Percentiles rank a stretch among this genome's conserved stretches.
Evolutionary conservation across 2,329 filamentous ascomycete genomes (phyloP).

Genomic region (Fusarium veterinarium): DNA sequence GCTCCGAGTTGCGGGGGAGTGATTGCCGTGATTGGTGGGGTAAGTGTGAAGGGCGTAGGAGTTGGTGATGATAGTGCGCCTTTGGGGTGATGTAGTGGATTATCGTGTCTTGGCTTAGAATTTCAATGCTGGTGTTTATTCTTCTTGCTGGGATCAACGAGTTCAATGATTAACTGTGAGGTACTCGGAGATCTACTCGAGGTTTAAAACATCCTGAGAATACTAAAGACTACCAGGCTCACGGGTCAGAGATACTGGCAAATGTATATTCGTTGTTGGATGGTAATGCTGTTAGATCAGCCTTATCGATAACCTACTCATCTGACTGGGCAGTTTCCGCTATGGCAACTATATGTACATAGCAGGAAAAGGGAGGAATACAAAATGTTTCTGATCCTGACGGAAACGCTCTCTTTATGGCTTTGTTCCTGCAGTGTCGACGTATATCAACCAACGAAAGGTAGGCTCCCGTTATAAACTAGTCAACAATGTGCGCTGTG

Average conservation of each 20-base stretch:
- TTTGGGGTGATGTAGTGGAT: slow-evolving; percentile 1
- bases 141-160: neutral
- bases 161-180: neutral
- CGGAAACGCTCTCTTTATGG: no score
- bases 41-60: slow-evolving; percentile 23
- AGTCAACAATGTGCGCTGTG: no score
- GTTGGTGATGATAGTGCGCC: slow-evolving; percentile 9
- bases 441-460: neutral
- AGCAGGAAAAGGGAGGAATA: neutral
- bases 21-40: slow-evolving; percentile 18
- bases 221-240: no score
- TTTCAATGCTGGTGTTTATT: neutral
- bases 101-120: neutral
- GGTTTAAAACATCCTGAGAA: neutral
- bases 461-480: no score
- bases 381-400: neutral
- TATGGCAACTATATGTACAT: neutral
- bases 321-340: fast-evolving
- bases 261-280: neutral
- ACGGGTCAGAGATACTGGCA: no score
- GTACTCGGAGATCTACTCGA: no score
- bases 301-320: neutral
- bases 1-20: slow-evolving; percentile 23
- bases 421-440: neutral
- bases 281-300: neutral